Evolutionary conservation across 2,329 filamentous ascomycete species (phyloP), one percentile per base, ranked within the genome.

Genomic region (Colletotrichum cordylinicola): DNA sequence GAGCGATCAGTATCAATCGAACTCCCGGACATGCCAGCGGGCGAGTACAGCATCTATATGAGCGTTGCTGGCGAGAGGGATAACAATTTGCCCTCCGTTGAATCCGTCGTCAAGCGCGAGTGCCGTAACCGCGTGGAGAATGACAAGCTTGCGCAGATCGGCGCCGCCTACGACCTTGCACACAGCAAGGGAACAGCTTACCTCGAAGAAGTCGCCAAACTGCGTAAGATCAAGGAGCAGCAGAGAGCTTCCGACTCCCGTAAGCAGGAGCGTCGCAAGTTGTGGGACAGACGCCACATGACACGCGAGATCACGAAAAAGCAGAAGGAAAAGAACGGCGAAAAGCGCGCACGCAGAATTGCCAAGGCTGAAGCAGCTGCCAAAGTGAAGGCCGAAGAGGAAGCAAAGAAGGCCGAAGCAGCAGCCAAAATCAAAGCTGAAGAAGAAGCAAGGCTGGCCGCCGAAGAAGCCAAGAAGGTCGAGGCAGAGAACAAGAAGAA

Each of bases 101-200:
- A 92, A 78, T 88, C 91, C 1, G 89, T 93, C 1, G 87, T 92
- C 29, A 89, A 90, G 79, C 83, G 84, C 15, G 88, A 91, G 79
- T 89, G 86, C 72, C 82, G 85, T 65, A 79, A 82, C 2, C 87
- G 89, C 15, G 81, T 82, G 33, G 87, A 90, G 76, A 91, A 92
- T 65, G 90, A 91, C 60, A 93, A 92, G 82, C 84, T 93, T 3
- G 87, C 89, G 2, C 88, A 90, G 52, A 89, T 92, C 8, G 91
- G 90, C 3, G 86, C 88, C 52, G 88, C 90, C 0, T 92, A 93
- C 75, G 91, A 93, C 78, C 79, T 92, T 8, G 91, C 91, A 0
- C 91, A 93, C 79, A 88, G 86, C 83, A 92, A 92, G 81, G 90
- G 89, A 2, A 86, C 87, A 65, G 83, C 85, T 1, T 88, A 91